phyloP scores from a whole-genome alignment of 176 grass and related monocot species.

The Oryza coarctata region DNA sequence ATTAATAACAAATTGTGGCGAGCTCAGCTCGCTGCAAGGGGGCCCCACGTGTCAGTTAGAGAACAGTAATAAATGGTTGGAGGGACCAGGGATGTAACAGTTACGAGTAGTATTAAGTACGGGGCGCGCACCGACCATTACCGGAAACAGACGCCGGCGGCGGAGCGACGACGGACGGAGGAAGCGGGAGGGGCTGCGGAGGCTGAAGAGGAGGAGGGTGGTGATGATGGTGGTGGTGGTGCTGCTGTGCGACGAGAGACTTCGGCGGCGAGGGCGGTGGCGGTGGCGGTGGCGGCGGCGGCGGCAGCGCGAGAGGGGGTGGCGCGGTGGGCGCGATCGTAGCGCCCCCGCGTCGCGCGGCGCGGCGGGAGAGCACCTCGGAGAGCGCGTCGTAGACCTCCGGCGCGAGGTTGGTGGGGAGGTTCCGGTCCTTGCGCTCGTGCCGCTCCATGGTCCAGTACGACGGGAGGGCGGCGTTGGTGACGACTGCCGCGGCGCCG shows the following conservation, averaged over 20 bases:
- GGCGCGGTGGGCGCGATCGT: slow-evolving; percentile 24
- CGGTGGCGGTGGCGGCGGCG: slow-evolving; percentile 19
- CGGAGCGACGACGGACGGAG: slow-evolving; percentile 22
- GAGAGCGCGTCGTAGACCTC: slow-evolving; percentile 84
- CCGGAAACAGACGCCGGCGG: slow-evolving; percentile 87
- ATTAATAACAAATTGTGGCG: background rate
- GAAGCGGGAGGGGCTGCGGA: slow-evolving; percentile 1
- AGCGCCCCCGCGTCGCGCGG: slow-evolving; percentile 49
- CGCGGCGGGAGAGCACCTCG: slow-evolving; percentile 81
- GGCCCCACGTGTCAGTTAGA: slow-evolving; percentile 24
- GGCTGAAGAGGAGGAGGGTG: background rate
- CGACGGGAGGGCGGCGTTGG: slow-evolving; percentile 17
- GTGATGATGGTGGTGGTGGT: background rate
- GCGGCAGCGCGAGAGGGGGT: slow-evolving; percentile 31
- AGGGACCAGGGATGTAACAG: slow-evolving; percentile 21
- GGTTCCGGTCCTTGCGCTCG: slow-evolving; percentile 85
- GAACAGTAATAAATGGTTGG: slow-evolving; percentile 35
- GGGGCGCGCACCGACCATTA: slow-evolving; percentile 43
- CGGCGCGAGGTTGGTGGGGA: slow-evolving; percentile 84
- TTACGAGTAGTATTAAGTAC: slow-evolving; percentile 17
- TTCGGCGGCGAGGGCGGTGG: slow-evolving; percentile 30
- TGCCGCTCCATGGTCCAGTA: slow-evolving; percentile 95
- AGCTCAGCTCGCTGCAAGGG: background rate
- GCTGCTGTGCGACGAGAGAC: slow-evolving; percentile 15
- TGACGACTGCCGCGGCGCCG: background rate